phyloP scores from a whole-genome alignment of 2,329 filamentous ascomycete species.

The Colletotrichum chrysophilum region DNA sequence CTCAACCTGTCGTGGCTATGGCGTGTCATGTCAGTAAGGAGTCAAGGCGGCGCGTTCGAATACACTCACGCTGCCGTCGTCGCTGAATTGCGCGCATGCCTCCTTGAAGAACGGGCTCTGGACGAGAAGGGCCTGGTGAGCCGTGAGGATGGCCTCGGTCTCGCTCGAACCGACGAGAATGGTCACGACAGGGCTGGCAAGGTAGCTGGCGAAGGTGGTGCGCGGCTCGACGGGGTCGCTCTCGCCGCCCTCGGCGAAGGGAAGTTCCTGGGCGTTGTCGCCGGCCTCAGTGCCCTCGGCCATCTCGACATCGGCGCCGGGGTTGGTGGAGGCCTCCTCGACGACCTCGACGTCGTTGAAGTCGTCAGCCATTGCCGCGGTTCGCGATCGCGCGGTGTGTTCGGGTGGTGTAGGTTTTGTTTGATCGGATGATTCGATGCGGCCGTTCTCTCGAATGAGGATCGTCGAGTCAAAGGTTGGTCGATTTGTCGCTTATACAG shows the following conservation, averaged over 20 bases:
- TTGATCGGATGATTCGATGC: not conserved
- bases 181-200: slow-evolving; percentile 73
- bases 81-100: slow-evolving; percentile 64
- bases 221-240: slow-evolving; percentile 38
- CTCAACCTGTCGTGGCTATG: slow-evolving; percentile 67
- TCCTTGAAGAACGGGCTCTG: slow-evolving; percentile 78
- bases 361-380: slow-evolving; percentile 20
- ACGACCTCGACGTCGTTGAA: slow-evolving; percentile 29
- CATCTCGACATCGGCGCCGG: slow-evolving; percentile 45
- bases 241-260: slow-evolving; percentile 41
- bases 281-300: slow-evolving; percentile 32
- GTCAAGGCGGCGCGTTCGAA: not conserved
- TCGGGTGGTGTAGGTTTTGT: not conserved
- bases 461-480: not conserved
- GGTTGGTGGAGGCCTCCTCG: slow-evolving; percentile 28
- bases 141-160: slow-evolving; percentile 68
- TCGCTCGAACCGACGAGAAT: slow-evolving; percentile 69
- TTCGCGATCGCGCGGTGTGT: not conserved
- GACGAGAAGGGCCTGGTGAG: slow-evolving; percentile 78
- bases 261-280: slow-evolving; percentile 38
- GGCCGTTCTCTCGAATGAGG: not conserved
- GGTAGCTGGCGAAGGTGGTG: slow-evolving; percentile 60
- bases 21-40: not conserved
- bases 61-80: slow-evolving; percentile 63
- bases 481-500: not conserved